Conservation (phyloP, 179 eudicot species). For the Patellifolia procumbens region DNA sequence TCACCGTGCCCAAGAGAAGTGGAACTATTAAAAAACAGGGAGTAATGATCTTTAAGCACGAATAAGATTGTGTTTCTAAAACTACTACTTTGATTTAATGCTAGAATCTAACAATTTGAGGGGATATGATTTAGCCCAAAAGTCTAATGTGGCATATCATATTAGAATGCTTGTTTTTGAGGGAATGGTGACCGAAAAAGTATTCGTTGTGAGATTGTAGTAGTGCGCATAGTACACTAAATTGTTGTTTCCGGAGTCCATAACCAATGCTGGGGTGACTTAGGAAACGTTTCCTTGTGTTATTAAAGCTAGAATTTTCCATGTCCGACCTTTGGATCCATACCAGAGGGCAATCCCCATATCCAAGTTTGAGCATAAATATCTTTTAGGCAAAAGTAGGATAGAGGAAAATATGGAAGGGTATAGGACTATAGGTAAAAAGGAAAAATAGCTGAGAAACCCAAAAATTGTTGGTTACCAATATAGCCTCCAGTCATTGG, state of each 20-base stretch:
- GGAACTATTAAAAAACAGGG: too few species aligned
- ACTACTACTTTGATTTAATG: background rate
- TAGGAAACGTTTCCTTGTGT: too few species aligned
- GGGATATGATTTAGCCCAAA: background rate
- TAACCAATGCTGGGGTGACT: too few species aligned
- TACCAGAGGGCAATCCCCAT: too few species aligned
- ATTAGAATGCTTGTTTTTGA: background rate
- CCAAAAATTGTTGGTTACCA: background rate
- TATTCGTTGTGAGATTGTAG: background rate
- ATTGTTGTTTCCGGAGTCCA: background rate
- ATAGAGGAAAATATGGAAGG: background rate
- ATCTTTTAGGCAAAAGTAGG: background rate
- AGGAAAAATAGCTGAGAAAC: background rate
- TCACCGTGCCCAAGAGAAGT: too few species aligned
- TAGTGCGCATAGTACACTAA: background rate
- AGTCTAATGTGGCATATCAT: background rate
- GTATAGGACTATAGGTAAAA: background rate
- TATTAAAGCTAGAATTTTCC: too few species aligned
- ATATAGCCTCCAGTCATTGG: too few species aligned
- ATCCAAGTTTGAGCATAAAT: too few species aligned
- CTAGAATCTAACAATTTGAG: background rate
- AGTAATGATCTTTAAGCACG: too few species aligned
- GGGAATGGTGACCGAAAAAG: constrained; percentile 1
- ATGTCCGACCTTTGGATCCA: too few species aligned
- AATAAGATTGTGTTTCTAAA: background rate